These are phyloP conservation scores for Quercus tomentella DNA, from an alignment of 331 rosid genomes.

Conservation along the genomic window DNA sequence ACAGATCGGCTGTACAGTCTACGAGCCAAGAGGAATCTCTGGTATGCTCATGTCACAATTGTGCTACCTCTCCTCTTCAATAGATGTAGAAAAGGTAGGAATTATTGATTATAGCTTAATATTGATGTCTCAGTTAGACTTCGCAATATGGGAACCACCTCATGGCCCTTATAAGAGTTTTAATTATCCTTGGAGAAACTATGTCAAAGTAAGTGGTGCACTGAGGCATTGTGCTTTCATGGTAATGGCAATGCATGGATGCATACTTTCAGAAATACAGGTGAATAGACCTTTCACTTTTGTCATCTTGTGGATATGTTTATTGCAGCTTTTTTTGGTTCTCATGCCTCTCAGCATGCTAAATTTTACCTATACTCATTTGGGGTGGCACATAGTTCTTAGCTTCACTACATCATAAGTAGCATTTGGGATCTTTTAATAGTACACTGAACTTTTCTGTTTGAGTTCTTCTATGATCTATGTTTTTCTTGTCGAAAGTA, in stretches of 20 bases:
- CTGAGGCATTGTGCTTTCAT: slow-evolving; percentile 79
- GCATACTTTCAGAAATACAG: slow-evolving; percentile 85
- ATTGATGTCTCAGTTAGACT: slow-evolving; percentile 46
- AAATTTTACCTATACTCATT: neutral
- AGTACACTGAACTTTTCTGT: neutral
- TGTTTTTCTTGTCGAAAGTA: neutral
- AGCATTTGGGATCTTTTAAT: neutral
- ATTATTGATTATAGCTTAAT: neutral
- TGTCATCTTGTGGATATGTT: neutral
- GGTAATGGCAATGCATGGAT: slow-evolving; percentile 93
- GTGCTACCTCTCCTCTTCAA: neutral
- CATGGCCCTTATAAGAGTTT: slow-evolving; percentile 67
- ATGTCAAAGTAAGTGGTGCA: slow-evolving; percentile 63
- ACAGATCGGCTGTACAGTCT: slow-evolving; percentile 74
- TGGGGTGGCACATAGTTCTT: neutral
- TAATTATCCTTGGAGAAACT: slow-evolving; percentile 74
- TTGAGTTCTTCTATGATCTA: neutral
- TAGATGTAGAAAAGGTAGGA: neutral
- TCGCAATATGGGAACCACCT: slow-evolving; percentile 87
- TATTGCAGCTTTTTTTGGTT: neutral
- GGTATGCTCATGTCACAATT: slow-evolving; percentile 39
- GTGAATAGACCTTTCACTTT: slow-evolving; percentile 21
- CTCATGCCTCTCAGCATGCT: neutral
- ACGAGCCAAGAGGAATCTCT: slow-evolving; percentile 69
- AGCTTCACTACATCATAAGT: neutral